Percentiles rank a stretch among this genome's conserved stretches.
Evolutionary conservation across 345 rosid genomes (phyloP).

Genomic region (Brassica carinata): DNA sequence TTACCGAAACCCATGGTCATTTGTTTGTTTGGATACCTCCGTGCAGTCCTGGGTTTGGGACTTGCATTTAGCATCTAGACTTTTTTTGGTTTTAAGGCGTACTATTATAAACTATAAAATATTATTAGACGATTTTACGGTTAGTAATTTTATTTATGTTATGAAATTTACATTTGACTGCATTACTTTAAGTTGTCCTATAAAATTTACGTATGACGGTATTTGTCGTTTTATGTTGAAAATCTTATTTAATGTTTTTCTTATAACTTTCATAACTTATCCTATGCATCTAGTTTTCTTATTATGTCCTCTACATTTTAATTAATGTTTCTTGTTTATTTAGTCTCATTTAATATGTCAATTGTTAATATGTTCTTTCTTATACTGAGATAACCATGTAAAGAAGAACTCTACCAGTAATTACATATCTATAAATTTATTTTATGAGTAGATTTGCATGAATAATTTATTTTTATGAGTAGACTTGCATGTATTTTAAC

Average conservation of each 20-base stretch:
- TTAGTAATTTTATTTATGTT: too few species aligned
- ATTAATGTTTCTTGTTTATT: neutral
- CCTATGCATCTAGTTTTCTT: neutral
- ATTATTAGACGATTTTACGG: too few species aligned
- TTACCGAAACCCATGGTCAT: conserved; percentile 14
- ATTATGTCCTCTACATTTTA: neutral
- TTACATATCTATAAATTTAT: neutral
- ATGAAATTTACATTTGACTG: too few species aligned
- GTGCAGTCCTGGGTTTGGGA: neutral
- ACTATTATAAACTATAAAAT: too few species aligned
- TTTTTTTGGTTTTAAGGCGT: neutral
- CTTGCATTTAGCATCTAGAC: neutral
- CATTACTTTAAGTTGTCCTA: too few species aligned
- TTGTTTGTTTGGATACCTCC: neutral
- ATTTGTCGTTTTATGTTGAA: too few species aligned
- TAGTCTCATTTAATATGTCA: neutral
- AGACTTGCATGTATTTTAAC: neutral
- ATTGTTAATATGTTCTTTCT: neutral
- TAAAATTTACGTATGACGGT: too few species aligned
- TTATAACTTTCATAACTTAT: too few species aligned
- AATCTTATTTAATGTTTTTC: too few species aligned
- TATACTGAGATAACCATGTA: neutral
- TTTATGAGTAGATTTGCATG: neutral
- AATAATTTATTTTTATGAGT: neutral
- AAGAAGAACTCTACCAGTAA: neutral